phyloP scores from a whole-genome alignment of 2,329 filamentous ascomycete species.

The Fusarium sp. region DNA sequence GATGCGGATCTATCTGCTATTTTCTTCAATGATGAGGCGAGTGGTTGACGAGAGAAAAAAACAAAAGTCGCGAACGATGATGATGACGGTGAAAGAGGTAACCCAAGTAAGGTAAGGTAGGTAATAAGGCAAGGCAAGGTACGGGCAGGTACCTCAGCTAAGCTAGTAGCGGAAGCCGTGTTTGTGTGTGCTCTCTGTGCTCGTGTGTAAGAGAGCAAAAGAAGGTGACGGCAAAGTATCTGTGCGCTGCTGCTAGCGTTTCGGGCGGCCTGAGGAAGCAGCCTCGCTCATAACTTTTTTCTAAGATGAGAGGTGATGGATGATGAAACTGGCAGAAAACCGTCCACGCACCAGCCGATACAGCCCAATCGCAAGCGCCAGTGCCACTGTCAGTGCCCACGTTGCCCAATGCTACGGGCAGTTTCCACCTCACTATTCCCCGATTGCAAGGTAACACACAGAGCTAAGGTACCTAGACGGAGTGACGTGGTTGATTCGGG shows the following conservation, averaged over 20 bases:
- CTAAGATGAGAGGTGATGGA: background rate
- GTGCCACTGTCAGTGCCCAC: background rate
- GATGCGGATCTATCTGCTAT: constrained; percentile 31
- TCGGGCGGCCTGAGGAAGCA: constrained; percentile 29
- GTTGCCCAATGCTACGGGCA: background rate
- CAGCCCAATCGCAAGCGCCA: constrained; percentile 32
- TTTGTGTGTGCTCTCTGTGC: constrained; percentile 2
- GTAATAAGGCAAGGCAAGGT: constrained; percentile 1
- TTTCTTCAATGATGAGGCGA: constrained; percentile 32
- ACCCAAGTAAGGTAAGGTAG: background rate
- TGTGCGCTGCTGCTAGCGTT: constrained; percentile 27
- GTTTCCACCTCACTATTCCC: constrained; percentile 45
- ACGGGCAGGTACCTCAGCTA: constrained; percentile 20
- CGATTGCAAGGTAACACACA: constrained; percentile 31
- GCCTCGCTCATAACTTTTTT: constrained; percentile 14
- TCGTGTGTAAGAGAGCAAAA: background rate
- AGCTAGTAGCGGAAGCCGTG: constrained; percentile 3
- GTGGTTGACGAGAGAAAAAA: constrained; percentile 21
- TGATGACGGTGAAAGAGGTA: constrained; percentile 36
- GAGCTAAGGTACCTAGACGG: constrained; percentile 29
- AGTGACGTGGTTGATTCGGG: constrained; percentile 46
- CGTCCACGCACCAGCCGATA: background rate
- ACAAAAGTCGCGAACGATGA: constrained; percentile 30
- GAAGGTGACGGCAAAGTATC: constrained; percentile 25
- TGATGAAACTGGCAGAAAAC: constrained; percentile 12